Conservation (phyloP, 108 stramenopile genomes). For the Skeletonema costatum region DNA sequence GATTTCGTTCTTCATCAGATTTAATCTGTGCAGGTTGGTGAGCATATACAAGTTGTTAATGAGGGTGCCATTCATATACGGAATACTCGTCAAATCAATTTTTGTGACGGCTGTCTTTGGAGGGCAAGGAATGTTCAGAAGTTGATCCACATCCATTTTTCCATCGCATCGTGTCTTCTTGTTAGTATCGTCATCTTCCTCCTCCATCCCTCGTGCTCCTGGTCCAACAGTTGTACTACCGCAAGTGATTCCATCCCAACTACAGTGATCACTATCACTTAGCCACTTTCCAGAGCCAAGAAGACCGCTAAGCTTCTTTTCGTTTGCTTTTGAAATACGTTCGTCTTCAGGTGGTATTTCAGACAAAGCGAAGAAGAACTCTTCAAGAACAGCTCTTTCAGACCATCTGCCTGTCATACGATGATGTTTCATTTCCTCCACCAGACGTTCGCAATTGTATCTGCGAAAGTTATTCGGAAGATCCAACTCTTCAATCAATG, state of each 20-base stretch:
- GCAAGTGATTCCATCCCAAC: constrained; percentile 16
- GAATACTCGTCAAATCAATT: constrained; percentile 30
- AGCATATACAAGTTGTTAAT: constrained; percentile 39
- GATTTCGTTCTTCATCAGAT: constrained; percentile 26
- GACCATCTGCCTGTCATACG: constrained; percentile 1
- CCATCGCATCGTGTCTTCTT: constrained; percentile 17
- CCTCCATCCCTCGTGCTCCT: neutral
- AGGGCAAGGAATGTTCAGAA: constrained; percentile 9
- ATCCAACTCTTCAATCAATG: neutral
- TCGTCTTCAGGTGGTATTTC: neutral
- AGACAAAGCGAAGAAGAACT: constrained; percentile 10
- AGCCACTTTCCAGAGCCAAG: constrained; percentile 6
- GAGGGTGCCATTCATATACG: constrained; percentile 36
- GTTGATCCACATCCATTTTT: neutral
- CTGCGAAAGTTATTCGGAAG: neutral
- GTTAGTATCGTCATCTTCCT: neutral
- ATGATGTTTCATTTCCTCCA: constrained; percentile 4
- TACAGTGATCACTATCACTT: neutral
- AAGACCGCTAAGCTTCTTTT: neutral
- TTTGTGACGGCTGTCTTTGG: constrained; percentile 29
- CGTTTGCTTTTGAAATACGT: neutral
- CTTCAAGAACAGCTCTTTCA: constrained; percentile 14
- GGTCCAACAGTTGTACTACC: constrained; percentile 10
- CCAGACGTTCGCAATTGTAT: neutral
- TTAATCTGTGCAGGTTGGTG: constrained; percentile 16